Evolutionary conservation across 805 yeast species (phyloP), one percentile per base, ranked within the genome.

Genomic region (Teunomyces tritomae): DNA sequence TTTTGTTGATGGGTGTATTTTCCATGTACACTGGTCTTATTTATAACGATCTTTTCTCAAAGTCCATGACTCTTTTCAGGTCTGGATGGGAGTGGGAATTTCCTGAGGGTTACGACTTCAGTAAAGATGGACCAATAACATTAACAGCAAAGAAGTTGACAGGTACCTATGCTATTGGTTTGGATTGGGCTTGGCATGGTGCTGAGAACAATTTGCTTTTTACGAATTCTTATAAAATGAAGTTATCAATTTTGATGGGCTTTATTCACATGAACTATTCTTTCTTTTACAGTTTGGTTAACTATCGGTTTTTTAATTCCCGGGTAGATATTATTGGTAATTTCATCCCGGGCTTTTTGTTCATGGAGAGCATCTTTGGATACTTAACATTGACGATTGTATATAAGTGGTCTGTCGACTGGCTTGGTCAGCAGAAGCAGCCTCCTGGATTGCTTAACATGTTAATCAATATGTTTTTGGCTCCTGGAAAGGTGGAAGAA

Each of bases 101-200:
- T 27, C 97, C 97, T 6, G 78, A 78, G 44, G 65, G 76, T 41
- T 87, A 85, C 72, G 72, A 81, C 54, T 76, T 71, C 50, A 95
- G 96, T 20, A 87, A 87, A 36, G 44, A 44, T 6, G 52, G 51
- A 5, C 49, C 56, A 5, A 42, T 46, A 8, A 63, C 82, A 3
- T 77, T 91, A 48, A 76, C 74, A 40, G 97, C 90, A 9, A 74
- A 74, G 32, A 76, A 79, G 57, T 74, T 74, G 10, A 89, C 92
- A 7, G 51, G 51, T n/a, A 82, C 82, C 9, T 94, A 94, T 62
- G 72, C 84, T 4, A 73, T 94, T 63, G 99, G 99, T 45, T 69
- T 94, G 45, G 99, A 94, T 69, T 87, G 85, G 54, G 87, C 85
- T 8, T 94, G 99, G 99, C 99, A 94, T 67, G 97, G 97, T 13